Base-by-base conservation (phyloP, 225 moss, liverwort and hornwort species). In the Polytrichum formosum region DNA sequence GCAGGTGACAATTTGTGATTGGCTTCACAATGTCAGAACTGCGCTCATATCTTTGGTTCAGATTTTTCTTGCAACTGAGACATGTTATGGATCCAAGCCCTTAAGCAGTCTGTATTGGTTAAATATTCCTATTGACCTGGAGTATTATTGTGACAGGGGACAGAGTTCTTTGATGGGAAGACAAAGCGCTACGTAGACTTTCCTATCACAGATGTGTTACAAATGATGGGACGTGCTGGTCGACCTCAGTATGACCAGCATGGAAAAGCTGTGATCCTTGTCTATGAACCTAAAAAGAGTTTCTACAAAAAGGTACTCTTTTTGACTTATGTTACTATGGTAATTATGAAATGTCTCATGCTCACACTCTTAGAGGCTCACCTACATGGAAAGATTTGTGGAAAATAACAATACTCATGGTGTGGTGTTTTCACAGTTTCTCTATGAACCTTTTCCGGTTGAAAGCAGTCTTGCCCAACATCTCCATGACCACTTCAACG, bases 211-310 rank as follows among this genome's bases (percentile, higher is more conserved):
- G 98, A 98, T 81, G 94, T 98, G 74, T 85, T 98, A 55, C 98
- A 98, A 75, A 98, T 98, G 98, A 98, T 98, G 98, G 98, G 98
- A 53, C 84, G 98, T 78, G 98, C 98, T 35, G 98, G 98, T 81
- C 90, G 98, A 67, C 98, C 98, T 64, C 98, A 98, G 75, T 98
- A 55, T 74, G 98, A 98, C 80, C 92, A 92, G 75, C 87, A 98
- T 80, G 98, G 98, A 22, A 94, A 94, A 81, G 98, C 98, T n/a
- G 85, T 98, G 28, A 98, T 98, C 61, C 88, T 98, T 70, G 98
- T 98, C 54, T 91, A 98, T 69, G 98, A 98, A 70, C 98, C 98
- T 19, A 98, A 98, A 77, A 98, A 98, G 67, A 98, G 98, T 31
- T 98, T 98, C 64, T 98, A 98, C 74, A 98, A 98, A 79, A 98